phyloP scores from a whole-genome alignment of 257 asterid species.

The Fraxinus cuspidata region DNA sequence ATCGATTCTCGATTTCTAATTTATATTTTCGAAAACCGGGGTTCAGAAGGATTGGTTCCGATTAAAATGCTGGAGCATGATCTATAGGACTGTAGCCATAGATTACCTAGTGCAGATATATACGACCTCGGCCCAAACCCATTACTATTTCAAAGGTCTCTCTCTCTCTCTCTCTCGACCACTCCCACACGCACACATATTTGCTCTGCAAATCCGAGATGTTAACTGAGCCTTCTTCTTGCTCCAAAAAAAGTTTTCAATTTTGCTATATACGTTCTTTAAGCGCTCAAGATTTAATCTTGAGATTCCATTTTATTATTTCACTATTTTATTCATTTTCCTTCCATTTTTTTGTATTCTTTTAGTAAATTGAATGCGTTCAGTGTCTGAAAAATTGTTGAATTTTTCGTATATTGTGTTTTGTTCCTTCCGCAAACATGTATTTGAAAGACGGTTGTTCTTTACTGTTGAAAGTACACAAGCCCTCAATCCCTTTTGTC shows the following conservation, averaged over 20 bases:
- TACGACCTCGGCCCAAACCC: too few relatives aligned
- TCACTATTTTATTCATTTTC: background rate
- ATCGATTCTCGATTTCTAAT: too few relatives aligned
- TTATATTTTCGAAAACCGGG: too few relatives aligned
- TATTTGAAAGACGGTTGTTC: constrained; percentile 74
- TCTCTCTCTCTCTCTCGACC: too few relatives aligned
- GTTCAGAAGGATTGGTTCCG: too few relatives aligned
- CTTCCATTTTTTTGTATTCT: background rate
- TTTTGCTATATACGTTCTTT: background rate
- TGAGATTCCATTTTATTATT: background rate
- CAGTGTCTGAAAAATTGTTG: constrained; percentile 12
- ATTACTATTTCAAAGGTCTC: background rate
- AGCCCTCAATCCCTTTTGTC: constrained; percentile 63
- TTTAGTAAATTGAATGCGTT: background rate
- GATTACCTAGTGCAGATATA: too few relatives aligned
- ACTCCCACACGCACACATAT: background rate
- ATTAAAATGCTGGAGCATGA: too few relatives aligned
- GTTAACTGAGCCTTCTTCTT: background rate
- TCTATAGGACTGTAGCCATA: too few relatives aligned
- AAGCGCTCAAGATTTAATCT: background rate
- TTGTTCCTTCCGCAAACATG: constrained; percentile 31
- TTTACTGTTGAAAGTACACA: constrained; percentile 59
- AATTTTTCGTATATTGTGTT: background rate
- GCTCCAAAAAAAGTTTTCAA: background rate
- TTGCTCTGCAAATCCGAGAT: background rate